Base-by-base conservation (phyloP, 768 basidiomycete species). In the Collybiopsis luxurians region DNA sequence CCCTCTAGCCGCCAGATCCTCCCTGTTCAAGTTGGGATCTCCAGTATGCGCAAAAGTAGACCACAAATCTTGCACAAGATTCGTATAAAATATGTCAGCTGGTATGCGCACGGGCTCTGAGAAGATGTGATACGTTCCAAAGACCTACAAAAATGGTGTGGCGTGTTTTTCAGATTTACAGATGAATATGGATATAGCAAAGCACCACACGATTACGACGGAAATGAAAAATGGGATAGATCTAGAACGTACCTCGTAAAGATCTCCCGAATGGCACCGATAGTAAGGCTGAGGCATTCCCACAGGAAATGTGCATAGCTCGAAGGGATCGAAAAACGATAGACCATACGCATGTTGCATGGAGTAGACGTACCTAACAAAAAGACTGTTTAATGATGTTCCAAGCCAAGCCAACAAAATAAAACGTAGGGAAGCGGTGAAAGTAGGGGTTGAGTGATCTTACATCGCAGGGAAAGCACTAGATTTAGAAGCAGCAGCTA, bases 91-190 rank as follows among this genome's bases (percentile, higher is more conserved):
- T 38, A 63, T 59, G 42, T 63, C 62, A 40, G 44, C 57, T 21
- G 27, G 26, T 19, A 59, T 59, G 21, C 62, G 60, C 19, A 61
- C 28, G 11, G 62, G 62, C 27, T 63, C 57, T 48, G 38, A 55
- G 58, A 63, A 63, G 31, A 63, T 59, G 53, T 63, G 52, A 46
- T 63, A 61, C 7, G 62, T 61, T 49, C 60, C 60, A 34, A 61
- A 63, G n/a, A 63, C 59, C 61, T 62, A n/a, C n/a, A n/a, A n/a
- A n/a, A n/a, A n/a, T n/a, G n/a, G n/a, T n/a, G n/a, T n/a, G n/a
- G n/a, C n/a, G n/a, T n/a, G n/a, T n/a, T n/a, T n/a, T n/a, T n/a
- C n/a, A n/a, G n/a, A n/a, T n/a, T n/a, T n/a, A 51, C 31, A 24
- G 9, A 42, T 13, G 13, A 5, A 34, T 13, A 34, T 13, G 31